Base-by-base conservation (phyloP, 371 early-diverging fungal species). In the Sporodiniella umbellata region DNA sequence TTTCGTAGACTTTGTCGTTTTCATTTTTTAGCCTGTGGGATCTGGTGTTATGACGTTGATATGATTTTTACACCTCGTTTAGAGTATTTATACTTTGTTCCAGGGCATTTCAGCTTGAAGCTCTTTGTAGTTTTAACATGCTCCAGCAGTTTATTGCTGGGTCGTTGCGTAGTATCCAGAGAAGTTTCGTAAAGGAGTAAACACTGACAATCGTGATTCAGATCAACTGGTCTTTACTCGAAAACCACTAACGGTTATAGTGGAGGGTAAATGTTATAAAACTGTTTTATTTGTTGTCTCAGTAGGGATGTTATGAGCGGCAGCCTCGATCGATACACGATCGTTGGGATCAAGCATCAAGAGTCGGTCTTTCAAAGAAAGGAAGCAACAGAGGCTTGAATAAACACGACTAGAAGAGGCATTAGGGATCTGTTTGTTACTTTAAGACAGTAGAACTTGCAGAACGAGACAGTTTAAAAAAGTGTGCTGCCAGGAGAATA, bases 161-260 rank as follows among this genome's bases (percentile, higher is more conserved):
- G 42, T 42, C 21, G 22, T 23, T 42, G 42, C 42, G 42, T 19
- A 42, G 42, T 42, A 42, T 42, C 42, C 22, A 42, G 42, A 42
- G 37, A 35, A 35, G 37, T 42, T 42, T 42, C 22, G 22, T 42
- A 42, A 42, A 8, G 12, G 42, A 42, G 12, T 42, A 35, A 35
- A 35, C 37, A 42, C 24, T 42, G 42, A 10, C 22, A 42, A 42
- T 42, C 24, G 21, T 42, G 17, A 42, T 21, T 42, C 22, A 42
- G 23, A 24, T 24, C 42, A 42, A 42, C 42, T 42, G 42, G 19
- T 24, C 22, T 23, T 42, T 42, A 42, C 21, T 12, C 42, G 42
- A 23, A 42, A 42, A 18, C 22, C 42, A 42, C 42, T 24, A 42
- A 42, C 42, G 42, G 42, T 23, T 42, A 42, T 42, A 42, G 42